Percentiles rank a stretch among this genome's conserved stretches.
Evolutionary conservation across 2,329 filamentous ascomycete genomes (phyloP).

Genomic region (Fusarium sp.): DNA sequence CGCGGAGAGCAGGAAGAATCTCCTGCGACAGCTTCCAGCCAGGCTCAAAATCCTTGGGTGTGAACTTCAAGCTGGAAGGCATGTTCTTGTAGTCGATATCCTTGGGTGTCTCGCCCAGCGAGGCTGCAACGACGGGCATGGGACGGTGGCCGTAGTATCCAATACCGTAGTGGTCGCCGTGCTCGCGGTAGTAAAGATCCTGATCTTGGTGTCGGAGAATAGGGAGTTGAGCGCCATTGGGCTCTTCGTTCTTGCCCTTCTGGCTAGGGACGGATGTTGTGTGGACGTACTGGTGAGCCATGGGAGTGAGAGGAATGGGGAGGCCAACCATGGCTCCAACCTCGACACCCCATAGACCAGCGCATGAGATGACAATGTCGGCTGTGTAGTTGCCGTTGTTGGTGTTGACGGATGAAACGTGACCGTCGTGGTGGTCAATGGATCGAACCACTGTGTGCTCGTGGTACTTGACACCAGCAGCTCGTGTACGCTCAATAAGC

Average conservation of each 20-base stretch:
- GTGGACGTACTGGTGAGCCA: constrained; percentile 73
- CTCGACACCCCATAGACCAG: constrained; percentile 74
- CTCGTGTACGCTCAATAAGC: constrained; percentile 66
- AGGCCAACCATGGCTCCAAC: constrained; percentile 70
- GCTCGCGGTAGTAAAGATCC: constrained; percentile 73
- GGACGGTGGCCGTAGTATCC: constrained; percentile 73
- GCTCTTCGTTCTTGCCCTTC: constrained; percentile 50
- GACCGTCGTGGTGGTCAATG: constrained; percentile 60
- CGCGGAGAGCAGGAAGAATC: constrained; percentile 63
- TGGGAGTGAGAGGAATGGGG: constrained; percentile 67
- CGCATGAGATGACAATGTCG: constrained; percentile 71
- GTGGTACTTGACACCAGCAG: constrained; percentile 68
- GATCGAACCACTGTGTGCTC: constrained; percentile 67
- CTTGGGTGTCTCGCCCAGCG: constrained; percentile 63
- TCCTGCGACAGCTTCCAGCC: constrained; percentile 68
- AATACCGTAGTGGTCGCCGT: constrained; percentile 71
- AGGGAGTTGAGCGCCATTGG: constrained; percentile 64
- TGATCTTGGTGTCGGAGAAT: constrained; percentile 72
- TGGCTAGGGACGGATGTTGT: constrained; percentile 63
- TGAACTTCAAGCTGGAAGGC: constrained; percentile 72
- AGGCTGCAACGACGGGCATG: constrained; percentile 67
- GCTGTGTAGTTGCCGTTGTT: constrained; percentile 61
- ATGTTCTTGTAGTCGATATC: constrained; percentile 69
- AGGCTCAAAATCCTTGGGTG: constrained; percentile 67
- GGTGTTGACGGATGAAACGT: constrained; percentile 67